Evolutionary conservation across 2,329 filamentous ascomycete genomes (phyloP).

Genomic region (Neofusicoccum sp.): DNA sequence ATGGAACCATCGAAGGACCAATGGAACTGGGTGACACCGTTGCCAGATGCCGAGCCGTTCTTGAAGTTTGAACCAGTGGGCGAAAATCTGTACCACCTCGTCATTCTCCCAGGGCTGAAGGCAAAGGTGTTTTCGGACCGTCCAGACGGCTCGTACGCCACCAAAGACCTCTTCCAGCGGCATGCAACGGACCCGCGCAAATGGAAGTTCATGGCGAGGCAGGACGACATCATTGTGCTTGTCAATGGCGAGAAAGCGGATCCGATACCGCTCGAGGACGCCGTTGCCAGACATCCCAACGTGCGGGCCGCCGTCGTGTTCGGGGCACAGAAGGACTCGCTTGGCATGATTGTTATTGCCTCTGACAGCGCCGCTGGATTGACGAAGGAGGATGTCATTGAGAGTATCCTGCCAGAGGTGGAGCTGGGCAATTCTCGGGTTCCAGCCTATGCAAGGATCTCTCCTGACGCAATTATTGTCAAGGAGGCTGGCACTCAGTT

Average conservation of each 20-base stretch:
- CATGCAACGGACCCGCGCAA: background rate
- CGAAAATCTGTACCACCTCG: background rate
- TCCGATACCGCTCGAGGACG: slow-evolving; percentile 5
- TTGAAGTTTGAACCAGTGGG: background rate
- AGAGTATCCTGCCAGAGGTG: background rate
- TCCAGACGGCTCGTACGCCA: slow-evolving; percentile 45
- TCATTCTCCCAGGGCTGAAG: slow-evolving; percentile 33
- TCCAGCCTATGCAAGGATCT: background rate
- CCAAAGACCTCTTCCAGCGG: slow-evolving; percentile 28
- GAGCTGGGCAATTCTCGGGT: background rate
- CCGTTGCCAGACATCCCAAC: background rate
- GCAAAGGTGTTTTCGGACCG: slow-evolving; percentile 35
- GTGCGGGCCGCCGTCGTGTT: slow-evolving; percentile 60
- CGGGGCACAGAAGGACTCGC: slow-evolving; percentile 33
- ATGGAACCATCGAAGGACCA: slow-evolving; percentile 60
- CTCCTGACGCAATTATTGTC: background rate
- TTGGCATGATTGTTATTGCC: background rate
- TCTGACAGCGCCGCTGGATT: background rate
- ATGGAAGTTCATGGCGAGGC: background rate
- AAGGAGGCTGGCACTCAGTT: background rate
- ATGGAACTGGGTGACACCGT: slow-evolving; percentile 59
- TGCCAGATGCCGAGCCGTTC: slow-evolving; percentile 40
- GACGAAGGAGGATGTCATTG: background rate
- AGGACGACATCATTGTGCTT: slow-evolving; percentile 9
- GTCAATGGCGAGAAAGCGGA: slow-evolving; percentile 13